Evolutionary conservation across 306 rosid species (phyloP), one percentile per base, ranked within the genome.

Genomic region (Cicer pinnatifidum): DNA sequence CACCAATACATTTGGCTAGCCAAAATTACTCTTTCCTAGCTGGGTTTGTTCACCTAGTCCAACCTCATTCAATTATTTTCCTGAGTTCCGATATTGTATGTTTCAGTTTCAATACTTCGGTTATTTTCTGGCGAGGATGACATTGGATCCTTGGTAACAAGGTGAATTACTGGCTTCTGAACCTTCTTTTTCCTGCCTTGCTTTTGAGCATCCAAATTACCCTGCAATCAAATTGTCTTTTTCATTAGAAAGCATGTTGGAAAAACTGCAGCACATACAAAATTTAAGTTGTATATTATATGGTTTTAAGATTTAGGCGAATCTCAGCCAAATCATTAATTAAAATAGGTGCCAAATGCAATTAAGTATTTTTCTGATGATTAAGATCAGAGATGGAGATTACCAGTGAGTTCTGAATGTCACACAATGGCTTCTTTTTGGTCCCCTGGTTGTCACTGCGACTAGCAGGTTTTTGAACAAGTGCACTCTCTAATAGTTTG

Each of bases 331-430:
- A 45, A 13, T 6, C 10, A 50, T 39, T 75, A 54, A 23, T 28
- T 75, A 54, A 23, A 78, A 62, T 46, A 62, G 71, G 40, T 44
- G 77, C 11, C 46, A 48, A 61, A 60, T 40, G 69, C 67, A 69
- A 56, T 15, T 67, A 35, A 73, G 50, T 17, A 53, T 39, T 46
- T 64, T 46, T 62, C 10, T 48, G 28, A 16, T 51, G 56, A 75
- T 19, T 51, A 48, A 65, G 19, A 75, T 63, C 15, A 56, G n/a
- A 78, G 41, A 61, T 43, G 69, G 53, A 78, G 74, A 83, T 28
- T 87, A 91, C 94, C 92, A 84, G 11, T 51, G 82, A 80, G 86
- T 94, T 94, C 67, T 89, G 92, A 64, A 94, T 87, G 83, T 94
- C 95, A 69, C 85, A 48, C 64, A 94, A 82, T 48, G 91, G 93